Evolutionary conservation across 2,329 filamentous ascomycete species (phyloP).

Genomic region (Monilinia vaccinii-corymbosi): DNA sequence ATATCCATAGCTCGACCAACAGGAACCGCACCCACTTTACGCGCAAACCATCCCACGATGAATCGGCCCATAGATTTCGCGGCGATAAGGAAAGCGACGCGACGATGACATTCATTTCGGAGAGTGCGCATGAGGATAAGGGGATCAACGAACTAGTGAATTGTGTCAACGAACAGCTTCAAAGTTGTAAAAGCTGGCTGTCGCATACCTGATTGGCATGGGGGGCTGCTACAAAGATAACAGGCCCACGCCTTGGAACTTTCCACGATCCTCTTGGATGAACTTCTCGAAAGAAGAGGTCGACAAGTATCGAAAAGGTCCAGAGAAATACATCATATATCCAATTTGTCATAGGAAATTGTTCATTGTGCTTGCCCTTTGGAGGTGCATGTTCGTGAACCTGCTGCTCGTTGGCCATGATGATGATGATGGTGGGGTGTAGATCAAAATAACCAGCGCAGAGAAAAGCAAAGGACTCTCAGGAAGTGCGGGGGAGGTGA

Average conservation of each 20-base stretch:
- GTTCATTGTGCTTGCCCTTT: constrained; percentile 10
- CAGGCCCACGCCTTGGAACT: constrained; percentile 76
- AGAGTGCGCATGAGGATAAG: constrained; percentile 88
- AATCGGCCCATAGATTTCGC: constrained; percentile 86
- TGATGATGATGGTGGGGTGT: constrained; percentile 1
- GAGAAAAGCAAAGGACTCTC: neutral
- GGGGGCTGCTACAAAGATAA: constrained; percentile 92
- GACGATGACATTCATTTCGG: constrained; percentile 72
- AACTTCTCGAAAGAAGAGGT: constrained; percentile 97
- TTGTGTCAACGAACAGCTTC: constrained; percentile 5
- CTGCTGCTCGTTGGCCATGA: constrained; percentile 10
- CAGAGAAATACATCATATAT: constrained; percentile 73
- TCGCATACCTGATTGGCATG: constrained; percentile 81
- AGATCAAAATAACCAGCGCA: neutral
- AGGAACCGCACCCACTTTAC: constrained; percentile 81
- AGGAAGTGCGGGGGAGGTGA: neutral
- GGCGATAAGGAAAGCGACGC: constrained; percentile 86
- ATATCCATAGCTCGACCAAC: constrained; percentile 86
- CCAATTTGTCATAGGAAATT: constrained; percentile 33
- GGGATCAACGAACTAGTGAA: constrained; percentile 77
- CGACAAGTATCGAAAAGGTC: constrained; percentile 72
- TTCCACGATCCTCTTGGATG: constrained; percentile 94
- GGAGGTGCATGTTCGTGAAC: constrained; percentile 14
- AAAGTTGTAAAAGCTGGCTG: neutral
- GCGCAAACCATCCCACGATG: constrained; percentile 82